A percentile compares a stretch with the other conserved stretches of the same genome.
phyloP scores from a whole-genome alignment of 768 basidiomycete species.

The Mycena filopes region DNA sequence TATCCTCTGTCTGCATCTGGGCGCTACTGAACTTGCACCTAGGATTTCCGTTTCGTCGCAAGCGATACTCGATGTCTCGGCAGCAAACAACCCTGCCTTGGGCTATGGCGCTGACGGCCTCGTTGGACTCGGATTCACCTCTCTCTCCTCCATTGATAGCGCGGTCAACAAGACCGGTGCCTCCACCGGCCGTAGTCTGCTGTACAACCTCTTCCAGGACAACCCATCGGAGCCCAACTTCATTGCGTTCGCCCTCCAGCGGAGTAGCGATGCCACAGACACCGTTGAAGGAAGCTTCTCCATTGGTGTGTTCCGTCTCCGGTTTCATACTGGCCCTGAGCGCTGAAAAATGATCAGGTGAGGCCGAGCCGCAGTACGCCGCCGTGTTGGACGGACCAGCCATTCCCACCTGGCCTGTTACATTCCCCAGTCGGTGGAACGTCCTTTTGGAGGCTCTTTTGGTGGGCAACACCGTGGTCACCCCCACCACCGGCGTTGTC shows the following conservation, averaged over 20 bases:
- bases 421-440: slow-evolving; percentile 76
- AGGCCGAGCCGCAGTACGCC: slow-evolving; percentile 71
- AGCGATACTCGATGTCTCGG: slow-evolving; percentile 73
- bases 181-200: slow-evolving; percentile 71
- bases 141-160: slow-evolving; percentile 77
- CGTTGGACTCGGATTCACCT: slow-evolving; percentile 80
- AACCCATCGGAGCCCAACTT: slow-evolving; percentile 82
- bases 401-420: slow-evolving; percentile 80
- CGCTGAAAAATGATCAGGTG: slow-evolving; percentile 61
- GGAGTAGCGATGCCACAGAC: slow-evolving; percentile 61
- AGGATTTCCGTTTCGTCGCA: slow-evolving; percentile 76
- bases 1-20: slow-evolving; percentile 16
- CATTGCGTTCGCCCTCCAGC: slow-evolving; percentile 79
- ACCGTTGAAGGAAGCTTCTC: slow-evolving; percentile 76
- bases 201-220: slow-evolving; percentile 79
- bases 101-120: slow-evolving; percentile 79
- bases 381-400: slow-evolving; percentile 64
- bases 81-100: slow-evolving; percentile 78
- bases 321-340: not conserved
- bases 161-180: slow-evolving; percentile 66
- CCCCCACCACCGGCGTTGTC: slow-evolving; percentile 64
- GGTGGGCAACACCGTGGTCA: slow-evolving; percentile 60
- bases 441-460: slow-evolving; percentile 80
- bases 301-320: slow-evolving; percentile 65
- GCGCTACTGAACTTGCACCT: slow-evolving; percentile 15